Evolutionary conservation across 2,329 filamentous ascomycete species (phyloP).

Genomic region (Emmonsia crescens): DNA sequence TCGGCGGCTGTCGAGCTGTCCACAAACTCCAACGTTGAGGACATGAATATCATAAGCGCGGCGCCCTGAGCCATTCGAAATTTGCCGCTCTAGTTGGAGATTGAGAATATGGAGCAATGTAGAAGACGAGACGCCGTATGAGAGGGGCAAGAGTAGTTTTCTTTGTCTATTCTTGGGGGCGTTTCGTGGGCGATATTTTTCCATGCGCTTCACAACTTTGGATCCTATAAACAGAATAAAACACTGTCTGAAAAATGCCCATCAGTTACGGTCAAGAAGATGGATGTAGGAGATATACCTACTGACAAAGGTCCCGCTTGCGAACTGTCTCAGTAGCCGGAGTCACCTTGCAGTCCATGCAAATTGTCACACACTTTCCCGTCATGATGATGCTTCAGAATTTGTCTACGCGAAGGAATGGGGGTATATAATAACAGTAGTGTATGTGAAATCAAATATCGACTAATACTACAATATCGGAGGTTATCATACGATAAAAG

Average conservation of each 20-base stretch:
- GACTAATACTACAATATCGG: too few relatives aligned
- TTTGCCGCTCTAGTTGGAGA: conserved; percentile 55
- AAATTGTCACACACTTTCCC: conserved; percentile 15
- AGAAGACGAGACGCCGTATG: conserved; percentile 71
- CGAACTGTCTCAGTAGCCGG: conserved; percentile 6
- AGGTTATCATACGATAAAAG: too few relatives aligned
- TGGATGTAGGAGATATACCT: not conserved
- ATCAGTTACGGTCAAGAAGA: not conserved
- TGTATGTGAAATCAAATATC: not conserved
- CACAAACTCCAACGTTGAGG: conserved; percentile 26
- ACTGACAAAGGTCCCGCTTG: conserved; percentile 12
- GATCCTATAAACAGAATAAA: conserved; percentile 66
- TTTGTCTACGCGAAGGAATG: not conserved
- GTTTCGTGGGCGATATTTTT: conserved; percentile 44
- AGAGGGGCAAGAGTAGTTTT: conserved; percentile 65
- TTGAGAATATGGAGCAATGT: conserved; percentile 66
- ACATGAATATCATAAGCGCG: conserved; percentile 54
- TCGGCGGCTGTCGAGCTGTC: conserved; percentile 18
- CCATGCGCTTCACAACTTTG: conserved; percentile 71
- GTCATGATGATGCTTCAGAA: not conserved
- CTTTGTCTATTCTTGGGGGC: conserved; percentile 32
- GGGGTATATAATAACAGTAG: not conserved
- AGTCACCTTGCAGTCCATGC: conserved; percentile 16
- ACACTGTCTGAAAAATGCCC: conserved; percentile 47
- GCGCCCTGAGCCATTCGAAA: conserved; percentile 48